These are phyloP conservation scores for Phytophthora aleatoria DNA, from an alignment of 352 stramenopile species.

Conservation along the genomic window DNA sequence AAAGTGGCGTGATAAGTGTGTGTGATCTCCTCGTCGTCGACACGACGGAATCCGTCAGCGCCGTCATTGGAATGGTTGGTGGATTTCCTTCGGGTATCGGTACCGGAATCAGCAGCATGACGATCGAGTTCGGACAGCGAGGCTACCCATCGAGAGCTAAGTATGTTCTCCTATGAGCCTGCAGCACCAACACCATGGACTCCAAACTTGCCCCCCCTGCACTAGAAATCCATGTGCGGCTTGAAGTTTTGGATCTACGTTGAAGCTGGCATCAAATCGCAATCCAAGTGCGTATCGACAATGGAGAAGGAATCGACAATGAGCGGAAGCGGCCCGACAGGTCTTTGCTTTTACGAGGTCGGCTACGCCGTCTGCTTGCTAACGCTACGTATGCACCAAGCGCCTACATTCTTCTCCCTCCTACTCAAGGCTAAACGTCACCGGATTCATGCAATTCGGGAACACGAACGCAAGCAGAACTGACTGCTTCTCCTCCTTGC, in stretches of 20 bases:
- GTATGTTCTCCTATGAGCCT: too few species aligned
- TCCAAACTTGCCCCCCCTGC: too few species aligned
- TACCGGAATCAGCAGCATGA: conserved; percentile 1
- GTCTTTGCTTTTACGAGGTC: conserved; percentile 38
- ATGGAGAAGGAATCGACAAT: conserved; percentile 11
- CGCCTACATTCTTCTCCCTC: conserved; percentile 25
- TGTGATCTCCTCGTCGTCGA: conserved; percentile 6
- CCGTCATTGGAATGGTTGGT: background rate
- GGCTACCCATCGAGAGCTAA: background rate
- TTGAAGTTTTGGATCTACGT: conserved; percentile 7
- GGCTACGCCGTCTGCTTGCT: conserved; percentile 15
- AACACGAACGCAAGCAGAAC: conserved; percentile 35
- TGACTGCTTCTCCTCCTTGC: conserved; percentile 20
- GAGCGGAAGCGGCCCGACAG: conserved; percentile 27
- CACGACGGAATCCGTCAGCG: conserved; percentile 9
- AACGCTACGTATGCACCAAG: conserved; percentile 28
- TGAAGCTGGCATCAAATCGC: conserved; percentile 4
- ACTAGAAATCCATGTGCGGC: background rate
- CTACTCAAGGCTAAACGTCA: conserved; percentile 28
- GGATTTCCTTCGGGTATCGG: conserved; percentile 9
- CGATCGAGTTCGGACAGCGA: background rate
- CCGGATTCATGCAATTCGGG: conserved; percentile 30
- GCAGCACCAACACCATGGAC: too few species aligned
- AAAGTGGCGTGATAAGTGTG: conserved; percentile 9
- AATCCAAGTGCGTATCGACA: background rate